These are phyloP conservation scores for Leccinum boreale DNA, from an alignment of 768 basidiomycete genomes.

Conservation along the genomic window DNA sequence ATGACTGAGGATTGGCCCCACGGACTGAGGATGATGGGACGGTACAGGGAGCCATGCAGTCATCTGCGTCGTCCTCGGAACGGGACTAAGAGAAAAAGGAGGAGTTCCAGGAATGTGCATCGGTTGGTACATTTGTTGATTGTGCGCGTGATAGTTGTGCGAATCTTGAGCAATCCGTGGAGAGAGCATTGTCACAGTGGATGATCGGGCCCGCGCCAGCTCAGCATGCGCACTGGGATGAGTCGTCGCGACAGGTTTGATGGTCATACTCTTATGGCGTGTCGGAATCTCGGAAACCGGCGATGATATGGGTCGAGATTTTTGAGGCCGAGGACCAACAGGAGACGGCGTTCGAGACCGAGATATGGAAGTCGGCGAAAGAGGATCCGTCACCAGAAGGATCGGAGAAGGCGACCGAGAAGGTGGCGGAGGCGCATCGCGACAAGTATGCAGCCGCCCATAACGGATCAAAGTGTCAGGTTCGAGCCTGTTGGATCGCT, in stretches of 20 bases:
- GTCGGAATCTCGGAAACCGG: conserved; percentile 26
- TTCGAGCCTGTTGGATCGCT: conserved; percentile 22
- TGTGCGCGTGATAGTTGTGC: conserved; percentile 30
- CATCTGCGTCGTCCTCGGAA: conserved; percentile 4
- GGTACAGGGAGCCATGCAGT: conserved; percentile 19
- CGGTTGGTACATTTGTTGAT: conserved; percentile 32
- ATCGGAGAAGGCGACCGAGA: conserved; percentile 30
- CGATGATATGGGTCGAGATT: conserved; percentile 29
- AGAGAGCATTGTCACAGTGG: conserved; percentile 27
- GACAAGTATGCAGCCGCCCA: conserved; percentile 22
- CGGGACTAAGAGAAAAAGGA: conserved; percentile 3
- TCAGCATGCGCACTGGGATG: conserved; percentile 21
- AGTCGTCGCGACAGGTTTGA: conserved; percentile 19
- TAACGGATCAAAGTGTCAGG: conserved; percentile 8
- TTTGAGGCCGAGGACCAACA: conserved; percentile 46
- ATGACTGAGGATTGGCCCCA: conserved; percentile 13
- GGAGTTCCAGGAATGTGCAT: conserved; percentile 26
- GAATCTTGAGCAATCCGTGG: conserved; percentile 26
- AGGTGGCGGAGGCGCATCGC: conserved; percentile 27
- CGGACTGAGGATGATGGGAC: conserved; percentile 8
- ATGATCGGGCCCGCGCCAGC: conserved; percentile 25
- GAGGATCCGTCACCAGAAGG: conserved; percentile 2
- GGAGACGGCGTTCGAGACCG: conserved; percentile 47
- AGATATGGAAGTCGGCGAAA: conserved; percentile 25
- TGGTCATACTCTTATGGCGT: conserved; percentile 32